phyloP scores from a whole-genome alignment of 768 basidiomycete genomes.

The Lactarius deliciosus region DNA sequence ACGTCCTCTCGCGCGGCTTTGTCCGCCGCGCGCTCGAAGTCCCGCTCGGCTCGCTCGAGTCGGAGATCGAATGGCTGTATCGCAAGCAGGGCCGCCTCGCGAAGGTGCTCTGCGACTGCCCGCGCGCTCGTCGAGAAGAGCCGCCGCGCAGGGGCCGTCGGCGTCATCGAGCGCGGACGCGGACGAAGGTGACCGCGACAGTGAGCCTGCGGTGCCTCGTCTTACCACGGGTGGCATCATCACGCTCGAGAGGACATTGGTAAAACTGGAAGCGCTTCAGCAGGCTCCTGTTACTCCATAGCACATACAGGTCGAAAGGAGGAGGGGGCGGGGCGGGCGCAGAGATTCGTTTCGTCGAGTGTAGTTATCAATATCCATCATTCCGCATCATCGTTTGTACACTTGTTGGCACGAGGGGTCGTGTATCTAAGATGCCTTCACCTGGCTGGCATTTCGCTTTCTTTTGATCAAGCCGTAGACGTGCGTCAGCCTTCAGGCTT shows the following conservation, averaged over 20 bases:
- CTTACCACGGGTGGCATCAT: constrained; percentile 79
- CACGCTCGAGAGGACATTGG: constrained; percentile 70
- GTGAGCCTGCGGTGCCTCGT: constrained; percentile 64
- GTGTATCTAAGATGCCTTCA: constrained; percentile 8
- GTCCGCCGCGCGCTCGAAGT: constrained; percentile 85
- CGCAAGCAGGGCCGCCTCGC: constrained; percentile 58
- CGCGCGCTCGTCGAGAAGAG: constrained; percentile 68
- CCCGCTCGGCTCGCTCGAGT: constrained; percentile 66
- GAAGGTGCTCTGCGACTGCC: constrained; percentile 66
- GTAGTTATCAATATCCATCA: constrained; percentile 19
- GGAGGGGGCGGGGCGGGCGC: not conserved
- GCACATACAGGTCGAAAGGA: not conserved
- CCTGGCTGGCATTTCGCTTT: constrained; percentile 11
- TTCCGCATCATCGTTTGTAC: constrained; percentile 5
- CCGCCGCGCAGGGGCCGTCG: constrained; percentile 39
- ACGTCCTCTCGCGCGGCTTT: constrained; percentile 86
- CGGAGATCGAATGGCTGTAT: constrained; percentile 76
- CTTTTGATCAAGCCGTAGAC: not conserved
- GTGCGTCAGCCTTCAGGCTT: constrained; percentile 8
- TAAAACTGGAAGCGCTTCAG: constrained; percentile 54
- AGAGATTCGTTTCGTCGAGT: not conserved
- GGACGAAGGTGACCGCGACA: constrained; percentile 30
- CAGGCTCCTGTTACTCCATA: constrained; percentile 13
- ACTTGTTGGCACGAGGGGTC: constrained; percentile 1
- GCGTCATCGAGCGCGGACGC: constrained; percentile 32